Percentiles rank a stretch among this genome's conserved stretches.
phyloP scores from a whole-genome alignment of 169 alveolate species.

The Plasmodium vinckei region DNA sequence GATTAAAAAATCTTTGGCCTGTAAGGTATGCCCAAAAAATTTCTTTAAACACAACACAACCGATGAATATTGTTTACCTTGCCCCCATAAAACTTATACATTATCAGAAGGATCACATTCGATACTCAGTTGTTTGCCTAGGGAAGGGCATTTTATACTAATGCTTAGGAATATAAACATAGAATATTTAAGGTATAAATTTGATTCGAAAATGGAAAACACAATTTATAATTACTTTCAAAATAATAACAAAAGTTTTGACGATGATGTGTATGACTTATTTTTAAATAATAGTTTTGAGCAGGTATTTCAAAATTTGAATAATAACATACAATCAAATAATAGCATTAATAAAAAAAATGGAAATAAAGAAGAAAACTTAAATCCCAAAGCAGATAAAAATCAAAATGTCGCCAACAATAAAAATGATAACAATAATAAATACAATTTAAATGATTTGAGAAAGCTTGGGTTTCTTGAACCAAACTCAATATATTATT shows the following conservation, averaged over 20 bases:
- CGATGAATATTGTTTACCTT: conserved; percentile 78
- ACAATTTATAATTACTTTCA: conserved; percentile 47
- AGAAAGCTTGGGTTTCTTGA: conserved; percentile 24
- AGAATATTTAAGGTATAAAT: conserved; percentile 52
- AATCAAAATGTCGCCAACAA: neutral
- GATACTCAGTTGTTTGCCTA: conserved; percentile 80
- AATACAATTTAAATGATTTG: conserved; percentile 17
- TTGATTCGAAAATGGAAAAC: conserved; percentile 41
- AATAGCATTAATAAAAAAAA: neutral
- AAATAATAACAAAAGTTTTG: conserved; percentile 28
- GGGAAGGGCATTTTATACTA: conserved; percentile 78
- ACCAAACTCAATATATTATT: conserved; percentile 27
- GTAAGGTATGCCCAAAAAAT: conserved; percentile 65
- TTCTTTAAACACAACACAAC: conserved; percentile 78
- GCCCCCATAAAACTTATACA: conserved; percentile 82
- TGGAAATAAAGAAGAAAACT: neutral
- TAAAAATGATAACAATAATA: conserved; percentile 18
- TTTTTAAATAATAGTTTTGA: conserved; percentile 42
- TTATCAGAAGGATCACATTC: conserved; percentile 76
- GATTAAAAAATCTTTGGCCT: conserved; percentile 21
- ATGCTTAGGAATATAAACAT: conserved; percentile 49
- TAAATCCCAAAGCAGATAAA: neutral
- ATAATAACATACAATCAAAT: neutral
- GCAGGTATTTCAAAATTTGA: conserved; percentile 8
- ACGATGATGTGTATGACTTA: conserved; percentile 58